Percentiles rank a stretch among this genome's conserved stretches.
Conservation (phyloP, 805 yeast species). For the Barnettozyma salicaria region DNA sequence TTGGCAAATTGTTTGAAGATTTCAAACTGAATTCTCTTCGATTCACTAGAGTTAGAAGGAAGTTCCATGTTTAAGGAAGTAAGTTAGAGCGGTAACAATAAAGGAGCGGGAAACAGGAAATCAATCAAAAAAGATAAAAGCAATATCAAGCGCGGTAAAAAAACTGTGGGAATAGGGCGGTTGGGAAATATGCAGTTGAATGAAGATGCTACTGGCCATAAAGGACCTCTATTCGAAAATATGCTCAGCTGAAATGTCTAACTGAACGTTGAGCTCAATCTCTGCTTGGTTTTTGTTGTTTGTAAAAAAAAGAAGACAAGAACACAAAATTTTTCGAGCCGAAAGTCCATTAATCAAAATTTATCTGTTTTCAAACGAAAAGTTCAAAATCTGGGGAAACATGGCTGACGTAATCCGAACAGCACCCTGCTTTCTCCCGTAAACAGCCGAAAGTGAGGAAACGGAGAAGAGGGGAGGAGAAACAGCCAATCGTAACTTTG, state of each 20-base stretch:
- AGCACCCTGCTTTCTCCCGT: no score
- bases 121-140: neutral
- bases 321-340: no score
- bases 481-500: no score
- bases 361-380: constrained; percentile 1
- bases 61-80: constrained; percentile 29
- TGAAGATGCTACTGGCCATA: neutral
- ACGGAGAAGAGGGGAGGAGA: no score
- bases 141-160: no score
- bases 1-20: constrained; percentile 40
- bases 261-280: no score
- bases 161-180: no score
- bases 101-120: neutral
- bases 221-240: neutral
- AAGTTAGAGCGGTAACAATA: neutral
- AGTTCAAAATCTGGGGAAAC: constrained; percentile 5
- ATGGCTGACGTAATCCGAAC: no score
- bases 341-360: no score
- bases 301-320: constrained; percentile 2
- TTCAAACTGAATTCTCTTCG: constrained; percentile 34
- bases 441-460: no score
- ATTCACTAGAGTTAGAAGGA: constrained; percentile 31
- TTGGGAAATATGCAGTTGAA: neutral
- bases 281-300: no score
- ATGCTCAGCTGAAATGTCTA: neutral